A percentile compares a stretch with the other conserved stretches of the same genome.
Conservation (phyloP, 495 filamentous ascomycete species). For the Parathielavia hyrcaniae region DNA sequence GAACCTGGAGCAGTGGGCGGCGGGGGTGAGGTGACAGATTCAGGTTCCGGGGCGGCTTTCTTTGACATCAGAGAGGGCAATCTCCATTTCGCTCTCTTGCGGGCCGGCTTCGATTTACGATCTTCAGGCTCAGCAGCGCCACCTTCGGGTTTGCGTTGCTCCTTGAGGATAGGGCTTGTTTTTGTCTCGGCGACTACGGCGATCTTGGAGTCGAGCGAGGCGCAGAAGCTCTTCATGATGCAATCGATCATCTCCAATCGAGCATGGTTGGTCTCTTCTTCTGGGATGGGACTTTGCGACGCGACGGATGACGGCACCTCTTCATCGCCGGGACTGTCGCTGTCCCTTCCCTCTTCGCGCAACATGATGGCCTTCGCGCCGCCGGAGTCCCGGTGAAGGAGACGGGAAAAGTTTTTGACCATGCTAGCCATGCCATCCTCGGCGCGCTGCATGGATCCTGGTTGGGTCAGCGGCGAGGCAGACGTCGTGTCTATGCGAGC, state of each 20-base stretch:
- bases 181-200: not conserved
- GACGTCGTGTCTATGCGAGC: too few relatives aligned
- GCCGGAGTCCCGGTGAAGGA: not conserved
- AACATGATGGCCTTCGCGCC: not conserved
- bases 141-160: not conserved
- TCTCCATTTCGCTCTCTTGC: too few relatives aligned
- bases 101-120: not conserved
- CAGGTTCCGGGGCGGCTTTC: too few relatives aligned
- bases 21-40: not conserved
- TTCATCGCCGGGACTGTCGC: not conserved
- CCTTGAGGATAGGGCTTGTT: not conserved
- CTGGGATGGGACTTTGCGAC: slow-evolving; percentile 1
- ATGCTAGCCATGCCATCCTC: not conserved
- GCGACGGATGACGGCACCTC: slow-evolving; percentile 1
- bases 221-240: slow-evolving; percentile 27
- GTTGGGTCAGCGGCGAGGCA: too few relatives aligned
- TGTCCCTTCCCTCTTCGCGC: not conserved
- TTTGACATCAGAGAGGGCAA: too few relatives aligned
- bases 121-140: too few relatives aligned
- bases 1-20: not conserved
- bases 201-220: slow-evolving; percentile 23
- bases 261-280: slow-evolving; percentile 1
- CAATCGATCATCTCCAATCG: slow-evolving; percentile 20
- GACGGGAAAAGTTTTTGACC: not conserved
- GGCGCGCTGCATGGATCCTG: not conserved